Conservation (phyloP, 306 rosid species). For the Gastrolobium villosum region DNA sequence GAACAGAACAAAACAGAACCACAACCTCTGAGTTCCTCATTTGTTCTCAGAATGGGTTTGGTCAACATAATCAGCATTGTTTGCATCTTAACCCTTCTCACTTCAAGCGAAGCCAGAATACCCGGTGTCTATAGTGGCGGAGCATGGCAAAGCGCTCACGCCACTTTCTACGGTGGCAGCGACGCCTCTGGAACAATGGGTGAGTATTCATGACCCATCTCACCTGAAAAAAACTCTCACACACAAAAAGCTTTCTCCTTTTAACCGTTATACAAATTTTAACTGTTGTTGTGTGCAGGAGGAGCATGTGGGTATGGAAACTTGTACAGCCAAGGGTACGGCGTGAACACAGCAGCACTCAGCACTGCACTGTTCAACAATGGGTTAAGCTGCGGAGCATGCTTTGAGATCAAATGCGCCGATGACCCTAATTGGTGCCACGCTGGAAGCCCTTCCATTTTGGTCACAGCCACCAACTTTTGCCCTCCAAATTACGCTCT, state of each 20-base stretch:
- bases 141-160: slow-evolving; percentile 81
- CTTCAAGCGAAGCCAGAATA: slow-evolving; percentile 48
- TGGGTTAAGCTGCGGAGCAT: slow-evolving; percentile 83
- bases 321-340: slow-evolving; percentile 87
- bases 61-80: slow-evolving; percentile 38
- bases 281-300: slow-evolving; percentile 47
- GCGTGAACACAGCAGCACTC: slow-evolving; percentile 84
- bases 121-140: slow-evolving; percentile 63
- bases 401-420: slow-evolving; percentile 78
- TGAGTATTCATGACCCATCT: not conserved
- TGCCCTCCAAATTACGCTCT: slow-evolving; percentile 85
- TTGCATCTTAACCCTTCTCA: slow-evolving; percentile 39
- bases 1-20: not conserved
- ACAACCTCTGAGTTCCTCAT: not conserved
- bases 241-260: slow-evolving; percentile 9
- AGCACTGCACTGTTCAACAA: slow-evolving; percentile 86
- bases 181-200: slow-evolving; percentile 98
- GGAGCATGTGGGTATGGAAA: slow-evolving; percentile 95
- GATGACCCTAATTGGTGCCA: slow-evolving; percentile 81
- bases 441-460: slow-evolving; percentile 78
- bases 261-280: not conserved
- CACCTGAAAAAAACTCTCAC: not conserved
- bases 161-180: slow-evolving; percentile 89
- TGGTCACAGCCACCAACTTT: slow-evolving; percentile 83
- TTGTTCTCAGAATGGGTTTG: not conserved